Conservation (phyloP, 2,329 filamentous ascomycete genomes). For the Dothideomycetes sp. region DNA sequence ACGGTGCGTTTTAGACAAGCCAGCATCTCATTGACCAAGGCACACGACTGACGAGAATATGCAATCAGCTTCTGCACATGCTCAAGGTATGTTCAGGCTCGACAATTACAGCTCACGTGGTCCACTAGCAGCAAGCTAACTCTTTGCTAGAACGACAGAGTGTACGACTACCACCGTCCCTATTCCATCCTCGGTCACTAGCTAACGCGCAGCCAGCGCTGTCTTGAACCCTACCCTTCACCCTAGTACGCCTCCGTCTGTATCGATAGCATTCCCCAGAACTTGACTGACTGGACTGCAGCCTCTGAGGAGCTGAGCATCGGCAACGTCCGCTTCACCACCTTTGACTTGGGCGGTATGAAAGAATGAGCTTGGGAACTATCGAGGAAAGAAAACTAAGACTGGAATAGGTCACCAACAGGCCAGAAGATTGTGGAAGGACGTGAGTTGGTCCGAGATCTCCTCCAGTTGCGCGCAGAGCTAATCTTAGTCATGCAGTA, state of each 20-base stretch:
- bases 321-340: slow-evolving; percentile 72
- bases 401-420: slow-evolving; percentile 57
- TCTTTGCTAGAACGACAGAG: slow-evolving; percentile 62
- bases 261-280: not conserved
- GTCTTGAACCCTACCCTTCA: slow-evolving; percentile 85
- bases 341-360: slow-evolving; percentile 76
- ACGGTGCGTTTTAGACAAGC: slow-evolving; percentile 39
- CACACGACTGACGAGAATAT: slow-evolving; percentile 9
- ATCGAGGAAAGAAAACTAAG: slow-evolving; percentile 1
- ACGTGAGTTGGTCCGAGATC: slow-evolving; percentile 31
- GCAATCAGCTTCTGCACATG: slow-evolving; percentile 66
- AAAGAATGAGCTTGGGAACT: not conserved
- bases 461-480: not conserved
- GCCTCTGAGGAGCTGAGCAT: slow-evolving; percentile 88
- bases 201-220: slow-evolving; percentile 36
- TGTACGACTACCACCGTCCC: slow-evolving; percentile 28
- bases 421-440: slow-evolving; percentile 89
- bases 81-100: slow-evolving; percentile 64
- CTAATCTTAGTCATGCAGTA: slow-evolving; percentile 39
- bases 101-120: not conserved
- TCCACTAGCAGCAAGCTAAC: slow-evolving; percentile 3
- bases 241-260: slow-evolving; percentile 57
- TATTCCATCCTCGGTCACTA: not conserved
- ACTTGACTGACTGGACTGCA: slow-evolving; percentile 27
- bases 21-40: not conserved